A percentile compares a stretch with the other conserved stretches of the same genome.
Conservation (phyloP, 1,139 yeast genomes). For the Diutina scorzettiae region DNA sequence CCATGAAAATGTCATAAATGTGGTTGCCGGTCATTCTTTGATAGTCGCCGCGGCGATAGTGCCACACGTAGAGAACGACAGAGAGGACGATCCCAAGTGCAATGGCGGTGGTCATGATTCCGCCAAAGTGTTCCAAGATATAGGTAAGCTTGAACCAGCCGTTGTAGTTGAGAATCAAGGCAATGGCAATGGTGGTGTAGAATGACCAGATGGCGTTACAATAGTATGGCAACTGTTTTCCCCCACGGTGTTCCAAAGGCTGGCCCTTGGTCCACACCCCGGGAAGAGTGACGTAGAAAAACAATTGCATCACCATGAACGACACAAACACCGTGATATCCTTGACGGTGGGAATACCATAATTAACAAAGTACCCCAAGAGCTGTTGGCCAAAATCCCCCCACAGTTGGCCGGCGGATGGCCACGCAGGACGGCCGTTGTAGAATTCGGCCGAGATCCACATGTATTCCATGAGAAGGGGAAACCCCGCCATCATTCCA, state of each 20-base stretch:
- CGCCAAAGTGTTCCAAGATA: slow-evolving; percentile 65
- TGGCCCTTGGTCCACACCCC: slow-evolving; percentile 95
- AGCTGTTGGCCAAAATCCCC: slow-evolving; percentile 38
- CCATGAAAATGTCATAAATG: slow-evolving; percentile 89
- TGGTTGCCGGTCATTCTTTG: slow-evolving; percentile 88
- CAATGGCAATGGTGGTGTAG: slow-evolving; percentile 52
- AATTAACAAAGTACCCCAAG: slow-evolving; percentile 30
- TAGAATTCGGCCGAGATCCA: slow-evolving; percentile 84
- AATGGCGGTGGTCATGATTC: slow-evolving; percentile 87
- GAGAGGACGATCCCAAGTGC: slow-evolving; percentile 63
- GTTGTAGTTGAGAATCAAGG: slow-evolving; percentile 53
- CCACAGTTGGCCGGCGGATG: slow-evolving; percentile 48
- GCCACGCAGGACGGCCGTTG: slow-evolving; percentile 61
- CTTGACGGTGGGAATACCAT: slow-evolving; percentile 58
- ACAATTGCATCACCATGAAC: slow-evolving; percentile 59
- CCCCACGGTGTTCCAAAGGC: slow-evolving; percentile 70
- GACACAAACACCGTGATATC: slow-evolving; percentile 63
- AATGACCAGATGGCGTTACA: slow-evolving; percentile 87
- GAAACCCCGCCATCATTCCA: slow-evolving; percentile 92
- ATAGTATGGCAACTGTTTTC: slow-evolving; percentile 75
- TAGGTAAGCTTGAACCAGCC: slow-evolving; percentile 52
- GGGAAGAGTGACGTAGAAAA: slow-evolving; percentile 78
- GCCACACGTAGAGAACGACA: slow-evolving; percentile 44
- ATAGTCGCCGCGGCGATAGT: slow-evolving; percentile 57
- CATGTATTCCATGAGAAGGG: slow-evolving; percentile 90